A percentile compares a stretch with the other conserved stretches of the same genome.
Conservation (phyloP, 2,329 filamentous ascomycete species). For the Xylariaceae sp. region DNA sequence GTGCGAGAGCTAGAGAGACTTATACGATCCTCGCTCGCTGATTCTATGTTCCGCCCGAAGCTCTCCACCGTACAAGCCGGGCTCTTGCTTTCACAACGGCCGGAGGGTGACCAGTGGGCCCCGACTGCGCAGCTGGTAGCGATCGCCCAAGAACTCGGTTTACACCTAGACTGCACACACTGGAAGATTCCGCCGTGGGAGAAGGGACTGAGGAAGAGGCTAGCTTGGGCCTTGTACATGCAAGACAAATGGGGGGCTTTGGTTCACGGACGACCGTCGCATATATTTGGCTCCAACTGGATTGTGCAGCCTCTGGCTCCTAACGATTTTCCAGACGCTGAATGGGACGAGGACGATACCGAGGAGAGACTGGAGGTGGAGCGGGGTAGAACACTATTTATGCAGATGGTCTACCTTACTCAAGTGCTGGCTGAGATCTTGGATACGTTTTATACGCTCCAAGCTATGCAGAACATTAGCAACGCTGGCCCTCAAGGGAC, state of each 20-base stretch:
- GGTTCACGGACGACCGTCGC: slow-evolving; percentile 73
- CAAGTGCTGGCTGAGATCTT: slow-evolving; percentile 78
- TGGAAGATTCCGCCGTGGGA: slow-evolving; percentile 93
- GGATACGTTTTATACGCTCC: slow-evolving; percentile 80
- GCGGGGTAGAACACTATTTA: slow-evolving; percentile 70
- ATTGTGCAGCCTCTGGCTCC: slow-evolving; percentile 61
- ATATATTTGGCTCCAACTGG: slow-evolving; percentile 63
- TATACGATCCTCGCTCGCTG: slow-evolving; percentile 70
- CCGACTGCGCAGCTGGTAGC: slow-evolving; percentile 86
- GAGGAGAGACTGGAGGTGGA: slow-evolving; percentile 68
- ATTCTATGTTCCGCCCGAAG: slow-evolving; percentile 81
- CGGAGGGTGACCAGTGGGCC: slow-evolving; percentile 79
- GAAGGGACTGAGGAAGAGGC: slow-evolving; percentile 77
- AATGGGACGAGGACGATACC: slow-evolving; percentile 63
- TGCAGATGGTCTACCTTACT: slow-evolving; percentile 74
- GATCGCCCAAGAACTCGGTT: slow-evolving; percentile 81
- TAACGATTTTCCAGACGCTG: slow-evolving; percentile 66
- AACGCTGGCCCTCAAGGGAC: slow-evolving; percentile 71
- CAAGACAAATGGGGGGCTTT: slow-evolving; percentile 86
- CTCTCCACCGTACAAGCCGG: slow-evolving; percentile 80
- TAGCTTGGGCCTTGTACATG: slow-evolving; percentile 92
- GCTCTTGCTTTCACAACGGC: slow-evolving; percentile 72
- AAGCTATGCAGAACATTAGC: slow-evolving; percentile 70
- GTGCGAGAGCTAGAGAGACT: slow-evolving; percentile 73
- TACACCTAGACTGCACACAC: slow-evolving; percentile 82